phyloP scores from a whole-genome alignment of 768 basidiomycete genomes.

The Leccinum boreale region DNA sequence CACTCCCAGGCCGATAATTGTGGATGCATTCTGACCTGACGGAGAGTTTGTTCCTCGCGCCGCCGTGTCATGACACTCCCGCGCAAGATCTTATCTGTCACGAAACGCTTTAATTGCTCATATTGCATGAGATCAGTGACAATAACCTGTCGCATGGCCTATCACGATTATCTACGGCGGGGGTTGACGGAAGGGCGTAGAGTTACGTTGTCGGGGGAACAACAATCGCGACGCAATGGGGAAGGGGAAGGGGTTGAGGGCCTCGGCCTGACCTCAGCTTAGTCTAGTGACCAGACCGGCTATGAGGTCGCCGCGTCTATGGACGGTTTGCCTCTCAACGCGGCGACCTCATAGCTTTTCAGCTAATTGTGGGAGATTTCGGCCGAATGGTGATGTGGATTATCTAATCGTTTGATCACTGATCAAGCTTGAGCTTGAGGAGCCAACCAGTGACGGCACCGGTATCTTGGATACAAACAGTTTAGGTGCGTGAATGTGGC shows the following conservation, averaged over 20 bases:
- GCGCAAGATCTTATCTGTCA: neutral
- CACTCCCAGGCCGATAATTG: neutral
- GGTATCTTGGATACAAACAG: conserved; percentile 12
- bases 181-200: neutral
- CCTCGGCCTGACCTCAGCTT: too few relatives aligned
- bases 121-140: neutral
- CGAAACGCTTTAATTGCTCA: conserved; percentile 6
- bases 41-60: neutral
- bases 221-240: neutral
- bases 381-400: conserved; percentile 6
- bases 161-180: neutral
- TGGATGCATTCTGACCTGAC: neutral
- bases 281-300: too few relatives aligned
- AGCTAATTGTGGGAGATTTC: neutral
- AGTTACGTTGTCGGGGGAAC: neutral
- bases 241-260: neutral
- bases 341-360: too few relatives aligned
- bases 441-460: neutral
- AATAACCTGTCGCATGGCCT: neutral
- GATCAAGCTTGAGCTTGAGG: neutral
- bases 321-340: too few relatives aligned
- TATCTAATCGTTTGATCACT: neutral
- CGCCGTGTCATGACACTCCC: too few relatives aligned
- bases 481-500: neutral
- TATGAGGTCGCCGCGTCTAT: too few relatives aligned